Percentiles rank a stretch among this genome's conserved stretches.
These are phyloP conservation scores for Fusarium fujikuroi DNA, from an alignment of 2,329 filamentous ascomycete genomes.

Conservation along the genomic window DNA sequence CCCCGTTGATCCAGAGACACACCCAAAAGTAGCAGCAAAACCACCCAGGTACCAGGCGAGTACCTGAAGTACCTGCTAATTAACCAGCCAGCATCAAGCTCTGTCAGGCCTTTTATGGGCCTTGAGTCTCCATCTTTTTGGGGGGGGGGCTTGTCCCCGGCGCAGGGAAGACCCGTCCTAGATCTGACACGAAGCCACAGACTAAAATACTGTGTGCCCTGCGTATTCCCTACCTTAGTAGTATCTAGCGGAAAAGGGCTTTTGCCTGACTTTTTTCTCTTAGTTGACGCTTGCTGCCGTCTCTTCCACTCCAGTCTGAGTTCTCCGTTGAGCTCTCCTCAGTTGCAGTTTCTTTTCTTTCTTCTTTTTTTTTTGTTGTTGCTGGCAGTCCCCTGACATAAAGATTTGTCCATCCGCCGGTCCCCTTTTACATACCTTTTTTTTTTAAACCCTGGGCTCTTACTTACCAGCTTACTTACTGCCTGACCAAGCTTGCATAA, in stretches of 20 bases:
- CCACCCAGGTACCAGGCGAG: constrained; percentile 26
- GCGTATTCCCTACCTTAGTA: constrained; percentile 3
- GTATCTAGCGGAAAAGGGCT: constrained; percentile 23
- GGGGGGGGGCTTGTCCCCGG: constrained; percentile 31
- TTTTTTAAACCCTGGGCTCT: neutral
- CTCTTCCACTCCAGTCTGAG: constrained; percentile 12
- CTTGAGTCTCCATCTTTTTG: constrained; percentile 23
- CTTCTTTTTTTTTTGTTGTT: neutral
- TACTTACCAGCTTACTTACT: neutral
- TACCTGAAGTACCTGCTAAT: constrained; percentile 14
- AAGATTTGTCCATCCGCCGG: constrained; percentile 23
- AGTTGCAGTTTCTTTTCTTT: constrained; percentile 2
- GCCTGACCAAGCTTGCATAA: constrained; percentile 14
- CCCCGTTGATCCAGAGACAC: constrained; percentile 42
- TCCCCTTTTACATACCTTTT: constrained; percentile 18
- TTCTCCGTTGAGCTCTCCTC: constrained; percentile 3
- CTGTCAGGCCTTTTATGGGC: constrained; percentile 21
- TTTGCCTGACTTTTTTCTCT: constrained; percentile 26
- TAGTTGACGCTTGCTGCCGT: constrained; percentile 16
- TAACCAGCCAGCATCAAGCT: constrained; percentile 31
- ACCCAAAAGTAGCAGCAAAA: constrained; percentile 36
- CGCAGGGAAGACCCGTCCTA: constrained; percentile 44
- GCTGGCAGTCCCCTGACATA: constrained; percentile 12
- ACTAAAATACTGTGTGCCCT: constrained; percentile 38
- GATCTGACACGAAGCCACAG: constrained; percentile 47